phyloP scores from a whole-genome alignment of 2,329 filamentous ascomycete species.

The Verticillium nonalfalfae region DNA sequence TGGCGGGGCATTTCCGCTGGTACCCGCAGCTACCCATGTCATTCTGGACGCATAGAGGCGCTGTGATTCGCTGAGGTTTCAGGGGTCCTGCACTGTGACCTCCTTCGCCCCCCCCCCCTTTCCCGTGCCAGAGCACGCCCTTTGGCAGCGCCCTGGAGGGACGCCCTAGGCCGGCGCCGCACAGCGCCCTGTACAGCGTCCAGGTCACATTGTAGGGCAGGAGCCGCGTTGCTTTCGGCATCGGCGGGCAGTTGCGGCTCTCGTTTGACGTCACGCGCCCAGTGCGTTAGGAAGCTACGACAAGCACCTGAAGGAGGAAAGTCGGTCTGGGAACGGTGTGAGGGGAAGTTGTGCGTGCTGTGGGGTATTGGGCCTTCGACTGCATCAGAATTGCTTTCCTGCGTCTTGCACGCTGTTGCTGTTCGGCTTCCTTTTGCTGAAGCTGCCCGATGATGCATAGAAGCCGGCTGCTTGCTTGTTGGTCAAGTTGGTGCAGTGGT shows the following conservation, averaged over 20 bases:
- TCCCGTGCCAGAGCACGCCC: background rate
- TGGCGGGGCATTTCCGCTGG: slow-evolving; percentile 6
- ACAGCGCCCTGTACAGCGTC: background rate
- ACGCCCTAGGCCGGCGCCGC: background rate
- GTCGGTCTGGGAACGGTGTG: background rate
- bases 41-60: background rate
- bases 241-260: background rate
- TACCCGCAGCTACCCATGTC: slow-evolving; percentile 14
- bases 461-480: too few species aligned
- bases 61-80: slow-evolving; percentile 6
- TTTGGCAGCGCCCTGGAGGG: background rate
- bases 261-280: background rate
- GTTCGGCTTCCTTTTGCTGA: too few species aligned
- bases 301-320: background rate
- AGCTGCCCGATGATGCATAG: too few species aligned
- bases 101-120: too few species aligned
- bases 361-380: background rate
- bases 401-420: too few species aligned
- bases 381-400: background rate
- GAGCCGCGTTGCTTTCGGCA: background rate
- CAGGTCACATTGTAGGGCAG: background rate
- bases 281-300: background rate
- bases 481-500: too few species aligned
- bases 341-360: background rate
- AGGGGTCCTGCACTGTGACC: background rate